Conservation (phyloP, 306 rosid species). For the Carpinus fangiana region DNA sequence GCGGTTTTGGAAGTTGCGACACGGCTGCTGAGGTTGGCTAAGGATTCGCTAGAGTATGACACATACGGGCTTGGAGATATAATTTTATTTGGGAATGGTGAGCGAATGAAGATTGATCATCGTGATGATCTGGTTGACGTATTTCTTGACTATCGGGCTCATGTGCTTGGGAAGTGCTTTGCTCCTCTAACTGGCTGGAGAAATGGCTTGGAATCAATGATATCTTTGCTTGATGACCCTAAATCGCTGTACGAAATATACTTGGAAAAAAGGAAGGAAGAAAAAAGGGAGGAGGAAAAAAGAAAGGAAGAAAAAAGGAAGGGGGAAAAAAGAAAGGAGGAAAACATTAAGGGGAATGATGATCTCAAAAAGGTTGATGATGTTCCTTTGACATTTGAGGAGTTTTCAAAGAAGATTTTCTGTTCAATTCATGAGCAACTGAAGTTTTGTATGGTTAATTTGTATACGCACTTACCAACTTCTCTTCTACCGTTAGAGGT, state of each 20-base stretch:
- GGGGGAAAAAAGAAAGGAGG: not conserved
- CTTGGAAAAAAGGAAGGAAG: not conserved
- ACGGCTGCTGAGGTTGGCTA: slow-evolving; percentile 13
- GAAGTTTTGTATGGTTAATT: not conserved
- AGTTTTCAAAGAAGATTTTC: slow-evolving; percentile 30
- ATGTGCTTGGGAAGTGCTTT: slow-evolving; percentile 16
- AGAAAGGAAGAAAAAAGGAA: too few relatives aligned
- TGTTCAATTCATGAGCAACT: slow-evolving; percentile 16
- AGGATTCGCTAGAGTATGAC: not conserved
- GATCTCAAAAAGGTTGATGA: not conserved
- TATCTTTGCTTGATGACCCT: slow-evolving; percentile 34
- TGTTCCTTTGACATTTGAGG: slow-evolving; percentile 27
- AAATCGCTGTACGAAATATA: slow-evolving; percentile 7
- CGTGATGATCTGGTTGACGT: slow-evolving; percentile 26
- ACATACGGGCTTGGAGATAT: slow-evolving; percentile 39
- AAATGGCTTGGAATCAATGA: slow-evolving; percentile 12
- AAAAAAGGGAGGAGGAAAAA: too few relatives aligned
- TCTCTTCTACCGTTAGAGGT: slow-evolving; percentile 29
- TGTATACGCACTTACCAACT: slow-evolving; percentile 55
- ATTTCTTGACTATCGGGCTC: slow-evolving; percentile 27
- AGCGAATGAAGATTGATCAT: slow-evolving; percentile 27
- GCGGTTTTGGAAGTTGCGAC: slow-evolving; percentile 23
- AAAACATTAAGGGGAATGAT: not conserved
- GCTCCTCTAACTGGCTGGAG: slow-evolving; percentile 21
- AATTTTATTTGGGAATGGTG: slow-evolving; percentile 31